phyloP scores from a whole-genome alignment of 306 rosid species.

The Calophaca sinica region DNA sequence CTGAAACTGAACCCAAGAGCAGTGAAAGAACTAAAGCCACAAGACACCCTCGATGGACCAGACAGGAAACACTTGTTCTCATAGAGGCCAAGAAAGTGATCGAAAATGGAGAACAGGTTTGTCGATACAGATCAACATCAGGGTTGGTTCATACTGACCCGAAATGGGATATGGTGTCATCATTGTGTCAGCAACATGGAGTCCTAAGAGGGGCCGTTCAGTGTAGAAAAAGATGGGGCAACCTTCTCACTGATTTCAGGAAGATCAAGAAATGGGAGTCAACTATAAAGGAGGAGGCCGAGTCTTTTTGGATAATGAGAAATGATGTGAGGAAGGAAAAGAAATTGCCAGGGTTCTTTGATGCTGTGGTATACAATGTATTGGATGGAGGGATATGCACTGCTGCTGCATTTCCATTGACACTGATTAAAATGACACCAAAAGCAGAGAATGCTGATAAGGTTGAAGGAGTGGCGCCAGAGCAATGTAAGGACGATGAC shows the following conservation, averaged over 20 bases:
- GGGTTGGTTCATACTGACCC: conserved; percentile 47
- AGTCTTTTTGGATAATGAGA: conserved; percentile 62
- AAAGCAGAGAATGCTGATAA: conserved; percentile 36
- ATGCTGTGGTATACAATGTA: conserved; percentile 51
- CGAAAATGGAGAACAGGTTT: conserved; percentile 48
- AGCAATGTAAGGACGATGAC: conserved; percentile 28
- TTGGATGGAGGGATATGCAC: conserved; percentile 52
- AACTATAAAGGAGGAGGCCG: conserved; percentile 32
- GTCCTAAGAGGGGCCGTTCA: conserved; percentile 60
- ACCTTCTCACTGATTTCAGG: conserved; percentile 59
- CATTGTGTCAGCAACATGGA: conserved; percentile 53
- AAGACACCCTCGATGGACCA: conserved; percentile 65
- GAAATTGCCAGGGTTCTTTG: conserved; percentile 59
- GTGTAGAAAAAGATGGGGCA: conserved; percentile 64
- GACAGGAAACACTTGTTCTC: conserved; percentile 57
- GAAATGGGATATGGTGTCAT: conserved; percentile 60
- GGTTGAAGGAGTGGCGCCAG: conserved; percentile 19
- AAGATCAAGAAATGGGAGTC: conserved; percentile 64
- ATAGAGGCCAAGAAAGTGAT: conserved; percentile 60
- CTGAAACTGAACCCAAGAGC: conserved; percentile 23
- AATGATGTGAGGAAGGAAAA: conserved; percentile 52
- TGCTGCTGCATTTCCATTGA: conserved; percentile 51
- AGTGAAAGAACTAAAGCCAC: conserved; percentile 47
- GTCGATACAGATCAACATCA: conserved; percentile 20
- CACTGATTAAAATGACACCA: conserved; percentile 39